phyloP scores from a whole-genome alignment of 2,329 filamentous ascomycete genomes.

The Huntiella omanensis region DNA sequence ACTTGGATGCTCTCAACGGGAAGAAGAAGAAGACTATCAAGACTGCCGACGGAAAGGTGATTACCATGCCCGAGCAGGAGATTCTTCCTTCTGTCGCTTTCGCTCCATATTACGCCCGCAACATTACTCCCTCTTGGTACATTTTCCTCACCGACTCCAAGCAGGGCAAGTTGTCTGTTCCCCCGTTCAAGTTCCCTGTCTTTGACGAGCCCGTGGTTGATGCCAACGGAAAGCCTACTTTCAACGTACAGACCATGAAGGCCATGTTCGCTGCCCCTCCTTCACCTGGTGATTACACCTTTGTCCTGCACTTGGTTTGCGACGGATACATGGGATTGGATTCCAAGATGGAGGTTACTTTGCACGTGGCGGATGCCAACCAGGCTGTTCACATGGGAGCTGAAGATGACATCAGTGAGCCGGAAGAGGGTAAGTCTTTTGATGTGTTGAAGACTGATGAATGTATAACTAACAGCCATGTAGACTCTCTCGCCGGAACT shows the following conservation, averaged over 20 bases:
- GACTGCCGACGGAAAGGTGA: constrained; percentile 36
- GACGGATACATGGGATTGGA: constrained; percentile 94
- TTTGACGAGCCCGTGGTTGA: constrained; percentile 83
- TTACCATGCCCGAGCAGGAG: constrained; percentile 39
- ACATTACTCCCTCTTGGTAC: constrained; percentile 82
- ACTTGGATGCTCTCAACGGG: constrained; percentile 67
- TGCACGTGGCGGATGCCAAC: constrained; percentile 74
- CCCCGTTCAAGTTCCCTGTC: constrained; percentile 81
- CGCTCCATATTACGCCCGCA: constrained; percentile 76
- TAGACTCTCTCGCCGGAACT: constrained; percentile 77
- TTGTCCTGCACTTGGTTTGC: constrained; percentile 82
- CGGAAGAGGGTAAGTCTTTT: constrained; percentile 71
- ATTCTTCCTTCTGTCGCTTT: constrained; percentile 71
- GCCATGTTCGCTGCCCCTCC: constrained; percentile 93
- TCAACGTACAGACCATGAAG: constrained; percentile 88
- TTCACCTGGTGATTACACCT: constrained; percentile 80
- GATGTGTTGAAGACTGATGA: not conserved
- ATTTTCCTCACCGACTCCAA: constrained; percentile 88
- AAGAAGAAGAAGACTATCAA: constrained; percentile 52
- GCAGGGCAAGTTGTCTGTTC: constrained; percentile 88
- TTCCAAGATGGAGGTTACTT: constrained; percentile 72
- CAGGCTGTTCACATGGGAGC: constrained; percentile 64
- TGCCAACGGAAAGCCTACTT: constrained; percentile 68
- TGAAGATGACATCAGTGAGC: constrained; percentile 93
- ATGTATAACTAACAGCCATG: not conserved